phyloP scores from a whole-genome alignment of 164 flowering plant species.

The Macadamia tetraphylla region DNA sequence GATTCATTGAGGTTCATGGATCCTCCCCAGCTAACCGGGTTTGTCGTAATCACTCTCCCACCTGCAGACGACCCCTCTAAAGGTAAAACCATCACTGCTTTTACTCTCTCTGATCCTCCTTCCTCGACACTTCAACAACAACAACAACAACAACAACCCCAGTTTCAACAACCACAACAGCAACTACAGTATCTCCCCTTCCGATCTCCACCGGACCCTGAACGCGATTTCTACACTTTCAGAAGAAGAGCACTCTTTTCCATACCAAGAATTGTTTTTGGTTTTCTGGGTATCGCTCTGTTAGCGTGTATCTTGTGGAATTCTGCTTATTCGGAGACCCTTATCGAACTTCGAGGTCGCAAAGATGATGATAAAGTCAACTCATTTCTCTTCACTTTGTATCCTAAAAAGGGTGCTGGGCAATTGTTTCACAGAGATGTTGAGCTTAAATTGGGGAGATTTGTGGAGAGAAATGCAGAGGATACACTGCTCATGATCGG shows the following conservation, averaged over 20 bases:
- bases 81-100: conserved; percentile 77
- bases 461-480: conserved; percentile 24
- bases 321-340: conserved; percentile 18
- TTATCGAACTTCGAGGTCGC: conserved; percentile 16
- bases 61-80: conserved; percentile 59
- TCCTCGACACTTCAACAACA: conserved; percentile 9
- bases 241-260: conserved; percentile 9
- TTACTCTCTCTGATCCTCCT: conserved; percentile 34
- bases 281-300: conserved; percentile 35
- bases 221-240: conserved; percentile 11
- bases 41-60: conserved; percentile 73
- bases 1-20: conserved; percentile 14
- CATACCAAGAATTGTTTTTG: conserved; percentile 21
- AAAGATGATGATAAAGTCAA: conserved; percentile 24
- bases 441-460: conserved; percentile 44
- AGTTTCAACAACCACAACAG: not conserved
- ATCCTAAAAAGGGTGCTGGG: conserved; percentile 26
- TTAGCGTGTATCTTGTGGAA: conserved; percentile 28
- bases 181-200: conserved; percentile 15
- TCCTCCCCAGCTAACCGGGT: conserved; percentile 31
- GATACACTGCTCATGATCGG: conserved; percentile 2
- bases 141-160: not conserved
- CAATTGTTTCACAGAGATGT: conserved; percentile 19
- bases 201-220: conserved; percentile 10
- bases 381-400: conserved; percentile 49